A percentile compares a stretch with the other conserved stretches of the same genome.
phyloP scores from a whole-genome alignment of 2,329 filamentous ascomycete species.

The Ceratocystis harringtonii region DNA sequence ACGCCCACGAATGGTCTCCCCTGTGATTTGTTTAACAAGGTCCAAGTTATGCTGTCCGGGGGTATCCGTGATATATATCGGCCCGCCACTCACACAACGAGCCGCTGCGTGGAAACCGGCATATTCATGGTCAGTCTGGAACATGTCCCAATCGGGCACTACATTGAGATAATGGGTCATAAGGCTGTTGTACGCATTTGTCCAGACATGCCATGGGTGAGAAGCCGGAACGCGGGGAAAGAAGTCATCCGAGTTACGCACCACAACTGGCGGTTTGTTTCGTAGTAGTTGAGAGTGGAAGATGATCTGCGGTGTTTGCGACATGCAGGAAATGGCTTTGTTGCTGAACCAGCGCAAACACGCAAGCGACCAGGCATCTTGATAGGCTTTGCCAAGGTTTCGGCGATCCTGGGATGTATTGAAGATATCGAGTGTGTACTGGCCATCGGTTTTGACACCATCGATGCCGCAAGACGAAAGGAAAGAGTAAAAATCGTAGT shows the following conservation, averaged over 20 bases:
- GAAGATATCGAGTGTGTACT: conserved; percentile 75
- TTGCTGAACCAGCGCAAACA: conserved; percentile 63
- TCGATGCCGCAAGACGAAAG: conserved; percentile 60
- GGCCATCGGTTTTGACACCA: conserved; percentile 82
- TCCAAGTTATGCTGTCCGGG: conserved; percentile 65
- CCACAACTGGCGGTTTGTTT: conserved; percentile 57
- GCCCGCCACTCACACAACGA: conserved; percentile 76
- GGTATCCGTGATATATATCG: conserved; percentile 84
- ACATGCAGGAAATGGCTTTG: conserved; percentile 87
- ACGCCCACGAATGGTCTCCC: conserved; percentile 51
- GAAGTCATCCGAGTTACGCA: conserved; percentile 84
- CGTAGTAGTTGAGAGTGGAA: conserved; percentile 70
- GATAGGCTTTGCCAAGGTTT: conserved; percentile 57
- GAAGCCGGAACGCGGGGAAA: conserved; percentile 68
- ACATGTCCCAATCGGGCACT: conserved; percentile 69
- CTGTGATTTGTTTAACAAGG: conserved; percentile 70
- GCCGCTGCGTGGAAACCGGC: conserved; percentile 80
- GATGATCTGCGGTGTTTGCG: conserved; percentile 68
- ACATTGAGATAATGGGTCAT: conserved; percentile 74
- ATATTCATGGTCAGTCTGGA: conserved; percentile 50
- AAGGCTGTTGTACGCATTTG: conserved; percentile 78
- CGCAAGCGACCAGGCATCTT: conserved; percentile 72
- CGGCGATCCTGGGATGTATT: conserved; percentile 53
- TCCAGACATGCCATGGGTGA: conserved; percentile 91
- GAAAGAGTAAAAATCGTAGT: conserved; percentile 83